These are phyloP conservation scores for Mycena leptocephala DNA, from an alignment of 768 basidiomycete genomes.

Conservation along the genomic window DNA sequence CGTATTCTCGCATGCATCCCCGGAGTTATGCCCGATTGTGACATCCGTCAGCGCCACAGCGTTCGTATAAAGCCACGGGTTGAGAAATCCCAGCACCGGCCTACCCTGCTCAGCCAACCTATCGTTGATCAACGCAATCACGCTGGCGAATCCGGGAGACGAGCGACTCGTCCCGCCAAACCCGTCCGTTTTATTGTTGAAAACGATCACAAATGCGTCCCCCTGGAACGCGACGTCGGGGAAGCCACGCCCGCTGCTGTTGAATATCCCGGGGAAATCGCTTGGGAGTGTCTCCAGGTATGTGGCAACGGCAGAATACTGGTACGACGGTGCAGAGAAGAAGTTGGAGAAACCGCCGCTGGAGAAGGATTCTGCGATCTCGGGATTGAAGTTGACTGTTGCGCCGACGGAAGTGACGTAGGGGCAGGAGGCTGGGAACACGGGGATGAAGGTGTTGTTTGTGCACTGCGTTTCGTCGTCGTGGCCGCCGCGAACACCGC, in stretches of 20 bases:
- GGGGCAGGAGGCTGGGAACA: conserved; percentile 27
- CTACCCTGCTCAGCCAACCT: conserved; percentile 48
- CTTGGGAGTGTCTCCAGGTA: conserved; percentile 39
- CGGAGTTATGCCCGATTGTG: conserved; percentile 6
- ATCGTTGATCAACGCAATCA: conserved; percentile 64
- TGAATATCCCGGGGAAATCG: conserved; percentile 20
- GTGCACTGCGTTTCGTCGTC: conserved; percentile 30
- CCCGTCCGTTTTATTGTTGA: background rate
- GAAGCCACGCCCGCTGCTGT: conserved; percentile 33
- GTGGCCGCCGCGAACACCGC: conserved; percentile 14
- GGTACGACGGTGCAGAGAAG: conserved; percentile 54
- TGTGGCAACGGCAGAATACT: conserved; percentile 40
- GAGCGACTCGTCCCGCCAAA: conserved; percentile 62
- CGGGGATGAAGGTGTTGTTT: conserved; percentile 47
- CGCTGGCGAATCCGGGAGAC: conserved; percentile 59
- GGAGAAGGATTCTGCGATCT: conserved; percentile 29
- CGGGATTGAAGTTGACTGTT: conserved; percentile 15
- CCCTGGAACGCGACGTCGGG: conserved; percentile 35
- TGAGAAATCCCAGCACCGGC: conserved; percentile 53
- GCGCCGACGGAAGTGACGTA: conserved; percentile 25
- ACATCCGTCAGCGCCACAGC: background rate
- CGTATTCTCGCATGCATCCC: background rate
- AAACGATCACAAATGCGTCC: background rate
- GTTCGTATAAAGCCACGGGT: conserved; percentile 1
- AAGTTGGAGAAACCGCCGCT: conserved; percentile 59